Base-by-base conservation (phyloP, 2,329 filamentous ascomycete species). In the Phaeophleospora eucalypticola region DNA sequence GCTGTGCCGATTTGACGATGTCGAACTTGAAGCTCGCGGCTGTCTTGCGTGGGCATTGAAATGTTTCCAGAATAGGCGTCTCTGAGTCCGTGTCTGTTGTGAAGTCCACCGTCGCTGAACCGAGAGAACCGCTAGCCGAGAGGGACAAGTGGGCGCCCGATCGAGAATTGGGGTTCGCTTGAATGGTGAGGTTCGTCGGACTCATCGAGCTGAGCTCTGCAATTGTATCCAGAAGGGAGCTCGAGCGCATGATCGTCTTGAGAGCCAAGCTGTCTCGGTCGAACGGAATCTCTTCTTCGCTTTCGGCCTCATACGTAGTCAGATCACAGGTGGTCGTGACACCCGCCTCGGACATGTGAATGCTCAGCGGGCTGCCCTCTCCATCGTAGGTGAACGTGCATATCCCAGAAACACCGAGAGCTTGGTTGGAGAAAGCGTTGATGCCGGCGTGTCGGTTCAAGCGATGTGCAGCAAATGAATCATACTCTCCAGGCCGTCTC, bases 241-340 rank as follows among this genome's bases (percentile, higher is more conserved):
- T 78, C 9, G 84, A 81, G 57, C 84, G 86, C 86, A 96, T 95
- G 64, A 98, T 97, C 49, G 95, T 89, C 66, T 97, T 98, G 72
- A 96, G 86, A 7, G 82, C 76, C 7, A 97, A 75, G 43, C 83
- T 80, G 41, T 89, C 80, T 24, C 89, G 81, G 61, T 91, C 83
- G 57, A 98, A 89, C 0, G 91, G 93, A 37, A 98, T 97, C 42
- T 90, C 85, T 42, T 90, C 84, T 40, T 64, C 66, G 8, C 61
- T 65, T 16, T 59, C 53, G 8, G 62, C 59, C 41, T 61, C 58
- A 69, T 96, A 98, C 0, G 93, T 97, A 6, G 85, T 87, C 42
- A 98, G 74, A 51, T 93, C 86, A 68, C 90, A 95, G 7, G 86
- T 94, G 0, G 90, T 96, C 46, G 85, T 90, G 38, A 96, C 84